Evolutionary conservation across 2,329 filamentous ascomycete genomes (phyloP), one percentile per base, ranked within the genome.

Genomic region (Fusarium multiceps): DNA sequence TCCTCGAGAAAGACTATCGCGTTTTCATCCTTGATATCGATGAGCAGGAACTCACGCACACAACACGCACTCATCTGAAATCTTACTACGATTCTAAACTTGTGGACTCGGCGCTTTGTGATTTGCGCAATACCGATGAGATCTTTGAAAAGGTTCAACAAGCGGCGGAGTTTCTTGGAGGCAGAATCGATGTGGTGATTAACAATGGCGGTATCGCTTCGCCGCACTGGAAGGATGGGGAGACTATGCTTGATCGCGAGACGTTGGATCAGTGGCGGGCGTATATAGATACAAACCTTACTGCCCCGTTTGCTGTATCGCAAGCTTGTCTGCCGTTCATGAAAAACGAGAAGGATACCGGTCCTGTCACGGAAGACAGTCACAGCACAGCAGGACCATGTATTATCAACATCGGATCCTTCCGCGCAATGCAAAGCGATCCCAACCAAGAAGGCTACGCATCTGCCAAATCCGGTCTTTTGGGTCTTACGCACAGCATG

Each of bases 21-120:
- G 60, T 65, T 0, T 65, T 65, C 18, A 59, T 65, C 14, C 60
- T 65, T 7, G 62, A 65, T 3, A 51, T 65, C 18, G 53, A 65
- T 28, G 53, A 65, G 23, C 23, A 59, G 7, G 62, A 65, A 48
- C n/a, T 65, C 2, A 43, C 23, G 2, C 37, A 65, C 14, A 65
- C 62, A 6, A 65, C 37, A 2, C 28, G 42, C 18, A 65, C 53
- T 0, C 62, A 65, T 23, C 53, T 65, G 12, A 65, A 65, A 4
- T 53, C 62, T 3, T 65, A 65, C 14, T 65, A 48, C 4, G 53
- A 65, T 0, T 21, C 47, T 6, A 53, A 59, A 3, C 53, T 61
- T 1, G 62, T 65, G 1, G 10, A n/a, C 1, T 65, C 60, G 0
- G 60, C 62, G 5, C 21, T 65, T 0, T 65, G 62, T 1, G 53